A percentile compares a stretch with the other conserved stretches of the same genome.
phyloP scores from a whole-genome alignment of 169 alveolate genomes.

The Ichthyophthirius multifiliis region DNA sequence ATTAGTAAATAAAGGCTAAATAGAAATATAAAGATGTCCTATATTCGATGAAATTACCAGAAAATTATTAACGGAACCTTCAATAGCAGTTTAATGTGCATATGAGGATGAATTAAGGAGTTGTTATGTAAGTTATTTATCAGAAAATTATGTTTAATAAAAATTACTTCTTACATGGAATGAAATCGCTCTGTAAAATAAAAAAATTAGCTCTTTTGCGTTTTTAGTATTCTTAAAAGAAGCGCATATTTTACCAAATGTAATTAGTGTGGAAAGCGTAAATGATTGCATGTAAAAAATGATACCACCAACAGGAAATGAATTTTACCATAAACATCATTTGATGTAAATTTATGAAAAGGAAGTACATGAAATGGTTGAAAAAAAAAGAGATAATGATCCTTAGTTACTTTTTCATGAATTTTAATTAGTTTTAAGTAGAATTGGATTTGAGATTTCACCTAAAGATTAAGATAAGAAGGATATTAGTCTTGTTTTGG shows the following conservation, averaged over 20 bases:
- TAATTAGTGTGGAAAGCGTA: constrained; percentile 9
- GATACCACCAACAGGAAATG: constrained; percentile 14
- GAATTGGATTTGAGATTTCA: constrained; percentile 53
- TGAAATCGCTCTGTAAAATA: constrained; percentile 6
- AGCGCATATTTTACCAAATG: not conserved
- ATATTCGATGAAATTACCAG: not conserved
- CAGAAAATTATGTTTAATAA: not conserved
- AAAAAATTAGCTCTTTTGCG: constrained; percentile 1
- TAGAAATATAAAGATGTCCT: not conserved
- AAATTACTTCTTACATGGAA: constrained; percentile 13
- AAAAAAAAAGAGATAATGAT: constrained; percentile 38
- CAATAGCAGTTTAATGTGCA: constrained; percentile 4
- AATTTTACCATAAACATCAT: constrained; percentile 19
- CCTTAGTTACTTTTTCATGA: constrained; percentile 64
- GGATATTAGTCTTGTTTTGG: constrained; percentile 34
- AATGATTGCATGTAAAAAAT: constrained; percentile 14
- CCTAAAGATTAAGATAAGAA: constrained; percentile 13
- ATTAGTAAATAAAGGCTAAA: not conserved
- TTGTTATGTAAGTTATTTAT: constrained; percentile 7
- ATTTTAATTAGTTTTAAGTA: constrained; percentile 49
- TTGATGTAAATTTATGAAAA: constrained; percentile 31
- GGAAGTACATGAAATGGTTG: not conserved
- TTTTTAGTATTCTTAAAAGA: not conserved
- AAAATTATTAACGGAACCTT: not conserved
- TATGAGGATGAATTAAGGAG: constrained; percentile 15